Conservation (phyloP, 257 asterid genomes). For the Solanum bulbocastanum region DNA sequence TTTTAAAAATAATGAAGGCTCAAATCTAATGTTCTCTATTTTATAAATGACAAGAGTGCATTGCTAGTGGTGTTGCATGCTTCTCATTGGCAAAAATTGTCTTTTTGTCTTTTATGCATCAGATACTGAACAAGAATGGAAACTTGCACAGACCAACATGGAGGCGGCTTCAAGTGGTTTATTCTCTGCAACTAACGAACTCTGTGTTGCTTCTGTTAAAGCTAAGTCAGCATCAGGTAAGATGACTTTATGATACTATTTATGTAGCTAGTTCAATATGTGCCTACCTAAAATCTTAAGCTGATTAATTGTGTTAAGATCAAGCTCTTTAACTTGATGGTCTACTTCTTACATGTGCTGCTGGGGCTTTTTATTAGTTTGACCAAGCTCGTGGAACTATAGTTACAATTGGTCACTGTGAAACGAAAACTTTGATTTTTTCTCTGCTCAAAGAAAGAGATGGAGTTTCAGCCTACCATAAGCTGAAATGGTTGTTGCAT, state of each 20-base stretch:
- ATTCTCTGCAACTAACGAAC: slow-evolving; percentile 78
- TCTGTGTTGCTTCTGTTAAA: slow-evolving; percentile 58
- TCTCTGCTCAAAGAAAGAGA: neutral
- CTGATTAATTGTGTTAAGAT: neutral
- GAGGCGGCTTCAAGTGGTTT: slow-evolving; percentile 87
- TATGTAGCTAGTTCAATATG: neutral
- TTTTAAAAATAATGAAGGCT: neutral
- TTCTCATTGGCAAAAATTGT: slow-evolving; percentile 6
- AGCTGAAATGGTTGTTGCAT: neutral
- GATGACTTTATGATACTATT: neutral
- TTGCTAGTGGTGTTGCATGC: neutral
- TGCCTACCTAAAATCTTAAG: neutral
- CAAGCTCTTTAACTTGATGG: neutral
- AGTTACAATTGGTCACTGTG: neutral
- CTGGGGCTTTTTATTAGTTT: neutral
- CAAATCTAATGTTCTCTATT: slow-evolving; percentile 1
- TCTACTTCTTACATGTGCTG: neutral
- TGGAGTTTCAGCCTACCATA: neutral
- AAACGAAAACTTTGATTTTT: neutral
- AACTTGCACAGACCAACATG: slow-evolving; percentile 76
- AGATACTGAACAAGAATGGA: slow-evolving; percentile 98
- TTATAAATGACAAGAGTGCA: neutral
- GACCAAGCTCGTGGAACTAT: neutral
- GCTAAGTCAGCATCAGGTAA: slow-evolving; percentile 89
- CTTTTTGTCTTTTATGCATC: slow-evolving; percentile 20